These are phyloP conservation scores for Aspergillus awamori DNA, from an alignment of 2,329 filamentous ascomycete species.

Conservation along the genomic window DNA sequence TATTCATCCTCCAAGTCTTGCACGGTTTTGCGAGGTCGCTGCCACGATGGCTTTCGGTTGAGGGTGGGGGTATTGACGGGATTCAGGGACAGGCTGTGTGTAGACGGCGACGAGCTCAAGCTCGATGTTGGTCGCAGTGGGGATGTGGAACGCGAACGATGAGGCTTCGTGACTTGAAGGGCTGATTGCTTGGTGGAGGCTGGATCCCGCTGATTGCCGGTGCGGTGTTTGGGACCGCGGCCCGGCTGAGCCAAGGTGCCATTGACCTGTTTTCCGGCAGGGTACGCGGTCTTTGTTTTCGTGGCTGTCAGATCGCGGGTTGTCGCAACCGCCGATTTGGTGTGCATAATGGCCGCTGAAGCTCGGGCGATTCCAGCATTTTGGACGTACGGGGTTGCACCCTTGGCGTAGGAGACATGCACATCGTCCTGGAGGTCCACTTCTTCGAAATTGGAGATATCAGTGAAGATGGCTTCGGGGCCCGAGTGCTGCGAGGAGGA, in stretches of 20 bases:
- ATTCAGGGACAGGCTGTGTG: conserved; percentile 31
- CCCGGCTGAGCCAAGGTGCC: conserved; percentile 31
- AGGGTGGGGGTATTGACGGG: conserved; percentile 26
- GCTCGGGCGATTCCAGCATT: conserved; percentile 30
- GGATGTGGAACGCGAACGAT: conserved; percentile 37
- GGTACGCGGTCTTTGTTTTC: conserved; percentile 25
- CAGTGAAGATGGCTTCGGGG: conserved; percentile 65
- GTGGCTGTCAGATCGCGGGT: conserved; percentile 40
- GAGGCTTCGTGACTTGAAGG: conserved; percentile 31
- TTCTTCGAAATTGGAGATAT: conserved; percentile 87
- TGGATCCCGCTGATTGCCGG: conserved; percentile 29
- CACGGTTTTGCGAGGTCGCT: conserved; percentile 50
- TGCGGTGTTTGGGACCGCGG: conserved; percentile 27
- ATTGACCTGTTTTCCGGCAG: conserved; percentile 30
- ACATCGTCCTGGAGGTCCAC: conserved; percentile 79
- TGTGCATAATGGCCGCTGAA: conserved; percentile 29
- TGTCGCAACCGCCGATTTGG: conserved; percentile 31
- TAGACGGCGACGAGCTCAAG: conserved; percentile 29
- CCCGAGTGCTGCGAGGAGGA: conserved; percentile 76
- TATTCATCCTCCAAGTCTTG: conserved; percentile 55
- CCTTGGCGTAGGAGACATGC: conserved; percentile 41
- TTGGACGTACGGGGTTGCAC: conserved; percentile 34
- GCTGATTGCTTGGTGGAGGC: conserved; percentile 29
- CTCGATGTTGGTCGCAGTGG: conserved; percentile 31
- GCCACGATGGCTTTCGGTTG: conserved; percentile 44